phyloP scores from a whole-genome alignment of 2,329 filamentous ascomycete genomes.

The Colletotrichum sp. region DNA sequence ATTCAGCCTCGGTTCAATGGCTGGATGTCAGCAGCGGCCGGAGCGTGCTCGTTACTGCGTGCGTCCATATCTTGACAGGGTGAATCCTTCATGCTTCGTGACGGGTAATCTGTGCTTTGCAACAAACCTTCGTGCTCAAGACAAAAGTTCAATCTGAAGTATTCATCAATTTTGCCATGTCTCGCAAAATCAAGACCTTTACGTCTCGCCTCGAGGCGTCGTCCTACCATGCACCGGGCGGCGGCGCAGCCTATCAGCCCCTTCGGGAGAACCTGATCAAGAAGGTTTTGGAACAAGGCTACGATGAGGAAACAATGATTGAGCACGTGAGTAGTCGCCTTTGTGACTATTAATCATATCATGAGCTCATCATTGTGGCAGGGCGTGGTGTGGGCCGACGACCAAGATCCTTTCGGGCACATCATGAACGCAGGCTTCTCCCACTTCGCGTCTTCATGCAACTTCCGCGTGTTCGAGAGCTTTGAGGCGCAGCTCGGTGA shows the following conservation, averaged over 20 bases:
- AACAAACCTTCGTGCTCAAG: not conserved
- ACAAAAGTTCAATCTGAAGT: not conserved
- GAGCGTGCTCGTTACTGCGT: not conserved
- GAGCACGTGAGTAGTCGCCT: not conserved
- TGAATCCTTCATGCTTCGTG: not conserved
- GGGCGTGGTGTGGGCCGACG: not conserved
- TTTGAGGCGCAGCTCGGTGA: not conserved
- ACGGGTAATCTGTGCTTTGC: not conserved
- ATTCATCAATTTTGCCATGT: not conserved
- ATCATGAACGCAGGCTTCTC: not conserved
- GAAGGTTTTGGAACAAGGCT: not conserved
- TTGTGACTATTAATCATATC: accelerated
- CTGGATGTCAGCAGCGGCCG: not conserved
- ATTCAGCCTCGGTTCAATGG: not conserved
- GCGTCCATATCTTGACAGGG: not conserved
- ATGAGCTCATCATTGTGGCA: not conserved
- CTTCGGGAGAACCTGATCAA: not conserved
- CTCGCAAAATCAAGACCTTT: not conserved
- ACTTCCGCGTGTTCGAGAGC: not conserved
- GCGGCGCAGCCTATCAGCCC: not conserved
- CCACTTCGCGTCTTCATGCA: not conserved
- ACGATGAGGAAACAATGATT: not conserved
- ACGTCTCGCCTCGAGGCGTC: not conserved
- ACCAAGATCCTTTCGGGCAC: not conserved
- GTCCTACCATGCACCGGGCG: not conserved